A percentile compares a stretch with the other conserved stretches of the same genome.
phyloP scores from a whole-genome alignment of 345 rosid species.

The Laguncularia racemosa region DNA sequence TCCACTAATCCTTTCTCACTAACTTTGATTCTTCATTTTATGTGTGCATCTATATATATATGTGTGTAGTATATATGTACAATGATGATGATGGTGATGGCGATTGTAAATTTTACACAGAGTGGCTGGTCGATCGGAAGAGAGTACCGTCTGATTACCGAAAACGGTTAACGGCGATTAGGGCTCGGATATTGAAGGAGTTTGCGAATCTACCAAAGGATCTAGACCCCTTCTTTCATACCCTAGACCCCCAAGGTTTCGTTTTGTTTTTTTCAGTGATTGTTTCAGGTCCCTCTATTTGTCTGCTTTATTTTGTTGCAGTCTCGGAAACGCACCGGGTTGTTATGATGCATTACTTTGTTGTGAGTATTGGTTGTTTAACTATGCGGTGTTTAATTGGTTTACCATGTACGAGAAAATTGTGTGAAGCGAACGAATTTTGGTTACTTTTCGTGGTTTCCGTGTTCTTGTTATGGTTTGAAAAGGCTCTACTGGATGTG shows the following conservation, averaged over 20 bases:
- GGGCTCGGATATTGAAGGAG: slow-evolving; percentile 65
- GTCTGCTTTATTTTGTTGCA: background rate
- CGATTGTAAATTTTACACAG: slow-evolving; percentile 20
- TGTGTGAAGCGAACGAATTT: no score
- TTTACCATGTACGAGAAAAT: no score
- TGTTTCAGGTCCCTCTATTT: background rate
- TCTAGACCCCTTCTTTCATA: slow-evolving; percentile 66
- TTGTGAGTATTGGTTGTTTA: no score
- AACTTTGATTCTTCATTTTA: background rate
- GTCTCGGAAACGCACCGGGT: no score
- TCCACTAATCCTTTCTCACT: no score
- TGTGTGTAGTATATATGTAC: background rate
- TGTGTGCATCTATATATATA: background rate
- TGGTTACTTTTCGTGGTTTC: no score
- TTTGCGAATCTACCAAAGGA: slow-evolving; percentile 73
- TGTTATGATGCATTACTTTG: no score
- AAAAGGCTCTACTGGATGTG: no score
- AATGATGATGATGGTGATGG: background rate
- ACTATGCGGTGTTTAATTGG: no score
- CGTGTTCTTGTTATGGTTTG: no score
- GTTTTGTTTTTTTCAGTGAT: background rate
- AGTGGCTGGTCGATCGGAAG: slow-evolving; percentile 98
- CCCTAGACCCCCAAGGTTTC: slow-evolving; percentile 72
- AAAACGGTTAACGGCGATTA: slow-evolving; percentile 59
- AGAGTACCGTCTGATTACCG: slow-evolving; percentile 89